Evolutionary conservation across 805 yeast species (phyloP).

Genomic region (Ogataea chonburiensis): DNA sequence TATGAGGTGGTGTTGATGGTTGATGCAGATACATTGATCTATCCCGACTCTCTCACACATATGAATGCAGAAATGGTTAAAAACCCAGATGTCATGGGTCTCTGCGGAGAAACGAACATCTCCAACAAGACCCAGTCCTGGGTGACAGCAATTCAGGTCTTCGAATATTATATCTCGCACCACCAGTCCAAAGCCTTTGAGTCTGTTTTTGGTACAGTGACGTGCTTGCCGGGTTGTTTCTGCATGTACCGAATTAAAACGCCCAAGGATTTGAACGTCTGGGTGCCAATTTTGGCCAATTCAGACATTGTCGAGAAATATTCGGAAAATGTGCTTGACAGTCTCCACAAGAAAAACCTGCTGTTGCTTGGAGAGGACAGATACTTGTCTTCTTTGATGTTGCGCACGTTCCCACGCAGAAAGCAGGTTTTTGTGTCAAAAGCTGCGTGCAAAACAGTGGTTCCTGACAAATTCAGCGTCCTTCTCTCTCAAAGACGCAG

Average conservation of each 20-base stretch:
- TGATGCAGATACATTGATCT: slow-evolving; percentile 90
- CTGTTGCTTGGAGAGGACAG: slow-evolving; percentile 89
- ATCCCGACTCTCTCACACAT: slow-evolving; percentile 83
- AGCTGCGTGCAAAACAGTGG: slow-evolving; percentile 89
- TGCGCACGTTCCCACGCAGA: slow-evolving; percentile 85
- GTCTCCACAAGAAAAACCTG: slow-evolving; percentile 83
- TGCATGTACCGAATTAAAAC: slow-evolving; percentile 88
- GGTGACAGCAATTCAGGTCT: slow-evolving; percentile 93
- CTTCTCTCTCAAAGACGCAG: slow-evolving; percentile 90
- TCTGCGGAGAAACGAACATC: slow-evolving; percentile 93
- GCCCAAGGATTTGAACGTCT: slow-evolving; percentile 76
- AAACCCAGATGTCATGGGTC: slow-evolving; percentile 85
- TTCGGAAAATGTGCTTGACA: slow-evolving; percentile 79
- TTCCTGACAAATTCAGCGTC: slow-evolving; percentile 78
- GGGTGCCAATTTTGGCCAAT: slow-evolving; percentile 93
- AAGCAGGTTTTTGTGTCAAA: slow-evolving; percentile 84
- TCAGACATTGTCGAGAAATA: slow-evolving; percentile 93
- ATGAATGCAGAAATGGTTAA: slow-evolving; percentile 88
- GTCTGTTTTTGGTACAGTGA: slow-evolving; percentile 91
- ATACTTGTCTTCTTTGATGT: slow-evolving; percentile 79
- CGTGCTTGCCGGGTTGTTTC: slow-evolving; percentile 95
- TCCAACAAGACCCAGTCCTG: slow-evolving; percentile 78
- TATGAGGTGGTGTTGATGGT: slow-evolving; percentile 88
- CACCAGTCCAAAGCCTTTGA: slow-evolving; percentile 94
- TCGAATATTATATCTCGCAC: slow-evolving; percentile 89